phyloP scores from a whole-genome alignment of 1,284 basidiomycete genomes.

The Pseudozyma sp. region DNA sequence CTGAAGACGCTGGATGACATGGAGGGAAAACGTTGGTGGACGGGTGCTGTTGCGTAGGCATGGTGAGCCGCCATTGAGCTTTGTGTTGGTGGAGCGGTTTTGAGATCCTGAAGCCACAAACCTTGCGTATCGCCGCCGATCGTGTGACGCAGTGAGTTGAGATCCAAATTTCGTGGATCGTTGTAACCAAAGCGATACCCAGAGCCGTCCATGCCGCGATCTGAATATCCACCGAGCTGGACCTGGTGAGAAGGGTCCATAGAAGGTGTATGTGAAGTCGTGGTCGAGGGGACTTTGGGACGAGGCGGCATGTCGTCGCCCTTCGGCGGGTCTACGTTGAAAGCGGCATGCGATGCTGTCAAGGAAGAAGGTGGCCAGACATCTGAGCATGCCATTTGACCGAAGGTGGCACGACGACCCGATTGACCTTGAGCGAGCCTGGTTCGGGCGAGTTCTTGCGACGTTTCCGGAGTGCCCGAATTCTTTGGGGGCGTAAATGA shows the following conservation, averaged over 20 bases:
- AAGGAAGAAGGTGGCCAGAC: slow-evolving; percentile 11
- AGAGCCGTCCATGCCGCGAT: not conserved
- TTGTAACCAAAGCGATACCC: not conserved
- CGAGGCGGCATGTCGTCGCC: slow-evolving; percentile 2
- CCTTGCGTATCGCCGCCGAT: slow-evolving; percentile 1
- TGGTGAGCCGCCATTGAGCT: not conserved
- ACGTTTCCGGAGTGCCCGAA: not conserved
- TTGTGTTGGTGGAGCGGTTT: not conserved
- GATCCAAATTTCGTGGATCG: slow-evolving; percentile 3
- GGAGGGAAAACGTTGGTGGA: slow-evolving; percentile 33
- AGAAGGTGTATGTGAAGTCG: not conserved
- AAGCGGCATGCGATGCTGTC: slow-evolving; percentile 1
- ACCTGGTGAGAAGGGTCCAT: slow-evolving; percentile 9
- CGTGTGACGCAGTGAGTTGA: not conserved
- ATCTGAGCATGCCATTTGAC: slow-evolving; percentile 2
- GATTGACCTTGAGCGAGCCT: not conserved
- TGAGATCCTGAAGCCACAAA: slow-evolving; percentile 6
- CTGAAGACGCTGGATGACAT: slow-evolving; percentile 22
- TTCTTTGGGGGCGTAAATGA: not conserved
- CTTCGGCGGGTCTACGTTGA: slow-evolving; percentile 16
- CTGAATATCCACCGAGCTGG: slow-evolving; percentile 6
- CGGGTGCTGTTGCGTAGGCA: slow-evolving; percentile 2
- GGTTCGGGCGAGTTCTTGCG: not conserved
- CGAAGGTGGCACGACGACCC: not conserved
- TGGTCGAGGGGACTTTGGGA: not conserved